A percentile compares a stretch with the other conserved stretches of the same genome.
Conservation (phyloP, 495 filamentous ascomycete genomes). For the Trichocladium uniseriatum region DNA sequence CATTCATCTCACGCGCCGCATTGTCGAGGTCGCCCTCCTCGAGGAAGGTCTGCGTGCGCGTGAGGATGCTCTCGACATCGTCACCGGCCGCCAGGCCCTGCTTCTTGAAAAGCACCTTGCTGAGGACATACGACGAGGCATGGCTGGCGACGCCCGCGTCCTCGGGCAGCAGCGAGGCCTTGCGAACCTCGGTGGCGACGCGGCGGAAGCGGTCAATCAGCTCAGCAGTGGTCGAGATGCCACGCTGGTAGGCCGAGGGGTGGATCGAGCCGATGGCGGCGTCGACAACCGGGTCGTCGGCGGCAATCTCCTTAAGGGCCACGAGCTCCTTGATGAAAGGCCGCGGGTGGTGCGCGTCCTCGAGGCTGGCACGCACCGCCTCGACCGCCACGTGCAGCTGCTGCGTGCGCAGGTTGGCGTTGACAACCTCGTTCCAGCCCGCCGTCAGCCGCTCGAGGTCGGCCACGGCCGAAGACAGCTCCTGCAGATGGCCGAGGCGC, state of each 20-base stretch:
- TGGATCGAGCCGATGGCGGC: constrained; percentile 92
- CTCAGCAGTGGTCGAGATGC: constrained; percentile 70
- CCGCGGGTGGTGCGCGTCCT: constrained; percentile 59
- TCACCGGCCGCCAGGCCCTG: constrained; percentile 74
- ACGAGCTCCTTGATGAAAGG: constrained; percentile 88
- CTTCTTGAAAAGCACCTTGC: constrained; percentile 91
- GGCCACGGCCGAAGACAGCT: constrained; percentile 63
- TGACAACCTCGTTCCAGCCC: constrained; percentile 78
- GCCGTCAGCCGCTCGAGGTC: constrained; percentile 78
- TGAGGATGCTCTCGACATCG: constrained; percentile 90
- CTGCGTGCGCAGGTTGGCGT: constrained; percentile 84
- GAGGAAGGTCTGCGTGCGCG: constrained; percentile 74
- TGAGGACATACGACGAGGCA: constrained; percentile 75
- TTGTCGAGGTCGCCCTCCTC: constrained; percentile 88
- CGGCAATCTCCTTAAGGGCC: constrained; percentile 84
- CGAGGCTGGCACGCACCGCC: constrained; percentile 73
- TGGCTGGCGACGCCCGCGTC: constrained; percentile 91
- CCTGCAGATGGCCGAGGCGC: constrained; percentile 73
- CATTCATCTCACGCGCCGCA: constrained; percentile 92
- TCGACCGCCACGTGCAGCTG: constrained; percentile 92
- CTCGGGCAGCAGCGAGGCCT: constrained; percentile 83
- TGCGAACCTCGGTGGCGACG: constrained; percentile 87
- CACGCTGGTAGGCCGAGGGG: constrained; percentile 85
- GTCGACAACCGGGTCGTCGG: constrained; percentile 70
- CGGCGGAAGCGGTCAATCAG: constrained; percentile 93